Conservation (phyloP, 495 filamentous ascomycete species). For the Podospora conica region DNA sequence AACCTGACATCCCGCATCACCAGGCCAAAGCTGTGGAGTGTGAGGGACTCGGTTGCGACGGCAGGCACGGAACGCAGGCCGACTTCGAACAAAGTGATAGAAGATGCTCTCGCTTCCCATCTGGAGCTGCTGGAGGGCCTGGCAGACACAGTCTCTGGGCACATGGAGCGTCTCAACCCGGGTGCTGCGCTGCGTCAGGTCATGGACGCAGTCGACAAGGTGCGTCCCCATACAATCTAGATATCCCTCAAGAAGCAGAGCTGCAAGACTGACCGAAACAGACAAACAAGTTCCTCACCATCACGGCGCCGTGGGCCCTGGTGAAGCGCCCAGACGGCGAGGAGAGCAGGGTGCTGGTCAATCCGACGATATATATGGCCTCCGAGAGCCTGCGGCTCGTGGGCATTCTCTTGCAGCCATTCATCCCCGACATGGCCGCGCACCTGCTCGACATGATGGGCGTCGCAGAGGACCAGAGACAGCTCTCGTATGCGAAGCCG, state of each 20-base stretch:
- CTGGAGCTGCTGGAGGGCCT: background rate
- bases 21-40: slow-evolving; percentile 58
- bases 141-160: slow-evolving; percentile 33
- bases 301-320: slow-evolving; percentile 32
- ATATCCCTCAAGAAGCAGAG: background rate
- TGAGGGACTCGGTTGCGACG: slow-evolving; percentile 47
- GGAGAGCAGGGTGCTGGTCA: background rate
- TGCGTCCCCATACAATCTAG: background rate
- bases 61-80: background rate
- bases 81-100: background rate
- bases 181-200: slow-evolving; percentile 58
- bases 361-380: slow-evolving; percentile 56
- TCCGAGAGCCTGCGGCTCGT: slow-evolving; percentile 74
- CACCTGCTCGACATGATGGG: slow-evolving; percentile 72
- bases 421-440: slow-evolving; percentile 74
- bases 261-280: slow-evolving; percentile 30
- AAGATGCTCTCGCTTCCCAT: slow-evolving; percentile 1
- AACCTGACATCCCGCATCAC: slow-evolving; percentile 69
- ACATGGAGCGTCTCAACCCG: slow-evolving; percentile 62
- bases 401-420: slow-evolving; percentile 84
- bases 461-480: slow-evolving; percentile 55
- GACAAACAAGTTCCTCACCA: slow-evolving; percentile 63
- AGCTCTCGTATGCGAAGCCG: slow-evolving; percentile 48
- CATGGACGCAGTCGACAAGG: slow-evolving; percentile 41
- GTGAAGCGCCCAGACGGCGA: slow-evolving; percentile 12